Evolutionary conservation across 495 filamentous ascomycete species (phyloP), one percentile per base, ranked within the genome.

Genomic region (Halenospora varia): DNA sequence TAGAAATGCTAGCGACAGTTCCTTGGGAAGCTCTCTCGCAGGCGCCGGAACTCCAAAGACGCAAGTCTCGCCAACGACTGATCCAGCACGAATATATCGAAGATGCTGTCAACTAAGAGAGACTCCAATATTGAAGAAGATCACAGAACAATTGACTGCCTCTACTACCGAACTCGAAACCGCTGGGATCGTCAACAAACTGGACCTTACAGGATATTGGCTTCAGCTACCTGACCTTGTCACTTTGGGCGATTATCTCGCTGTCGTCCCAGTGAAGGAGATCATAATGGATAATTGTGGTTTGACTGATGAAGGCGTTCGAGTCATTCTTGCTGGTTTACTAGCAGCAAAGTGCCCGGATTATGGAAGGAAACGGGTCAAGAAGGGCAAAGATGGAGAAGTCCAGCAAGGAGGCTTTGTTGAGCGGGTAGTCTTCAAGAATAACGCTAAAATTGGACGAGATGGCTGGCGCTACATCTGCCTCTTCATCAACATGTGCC

Each of bases 51-150:
- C 67, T 10, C 68, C 82, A 17, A 84, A 76, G 56, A 75, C 80
- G 13, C 84, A 88, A 61, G 79, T 82, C 51, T 80, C 79, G 25
- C 91, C 93, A 0, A 97, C 92, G 2, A 96, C 88, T 17, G 93
- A 96, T 66, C 93, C 94, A 4, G 79, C 92, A 9, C 82, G 92
- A 55, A 96, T 98, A 68, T 98, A 98, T 70, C 82, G 92, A 49
- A 82, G 94, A 54, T 97, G 94, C 68, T 97, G 94, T 65, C 92
- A 97, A 65, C 75, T 98, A 22, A 78, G 94, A 59, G 94, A 97
- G 72, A 92, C 91, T 0, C 88, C 88, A 1, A 89, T 96, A 39
- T 75, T 97, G 20, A 92, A 92, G 65, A 88, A 86, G 62, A 87
- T 98, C 35, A 89, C 86, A 15, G 89, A 92, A 56, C 90, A 96